Percentiles rank a stretch among this genome's conserved stretches.
These are phyloP conservation scores for Stevia rebaudiana DNA, from an alignment of 140 eudicot species.

Conservation along the genomic window DNA sequence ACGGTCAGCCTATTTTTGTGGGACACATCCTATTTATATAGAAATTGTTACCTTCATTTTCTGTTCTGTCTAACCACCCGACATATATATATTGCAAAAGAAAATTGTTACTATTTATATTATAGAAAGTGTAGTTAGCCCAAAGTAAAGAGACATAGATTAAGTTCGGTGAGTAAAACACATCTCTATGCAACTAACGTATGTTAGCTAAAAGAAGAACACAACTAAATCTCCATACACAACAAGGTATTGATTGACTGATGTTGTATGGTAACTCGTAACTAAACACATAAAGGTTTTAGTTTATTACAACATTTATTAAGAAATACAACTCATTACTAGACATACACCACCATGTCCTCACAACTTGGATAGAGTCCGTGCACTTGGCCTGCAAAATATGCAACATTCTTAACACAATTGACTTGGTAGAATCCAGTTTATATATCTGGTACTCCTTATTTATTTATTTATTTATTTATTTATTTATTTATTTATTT, in stretches of 20 bases:
- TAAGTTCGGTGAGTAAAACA: too few relatives aligned
- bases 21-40: slow-evolving; percentile 8
- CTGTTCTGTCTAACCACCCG: neutral
- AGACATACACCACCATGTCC: slow-evolving; percentile 7
- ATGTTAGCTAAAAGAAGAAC: too few relatives aligned
- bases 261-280: neutral
- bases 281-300: neutral
- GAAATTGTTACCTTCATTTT: neutral
- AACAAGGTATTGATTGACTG: neutral
- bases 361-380: slow-evolving; percentile 46
- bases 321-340: neutral
- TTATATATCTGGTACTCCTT: too few relatives aligned
- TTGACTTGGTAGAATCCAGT: too few relatives aligned
- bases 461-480: too few relatives aligned
- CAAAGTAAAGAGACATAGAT: too few relatives aligned
- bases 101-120: too few relatives aligned
- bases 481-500: too few relatives aligned
- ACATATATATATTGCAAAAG: too few relatives aligned
- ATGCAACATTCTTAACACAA: too few relatives aligned
- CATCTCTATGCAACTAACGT: too few relatives aligned
- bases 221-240: neutral
- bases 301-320: slow-evolving; percentile 4
- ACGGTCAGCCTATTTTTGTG: slow-evolving; percentile 7
- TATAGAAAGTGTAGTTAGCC: too few relatives aligned
- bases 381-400: slow-evolving; percentile 53